Conservation (phyloP, 2,329 filamentous ascomycete species). For the Hypocrella siamensis region DNA sequence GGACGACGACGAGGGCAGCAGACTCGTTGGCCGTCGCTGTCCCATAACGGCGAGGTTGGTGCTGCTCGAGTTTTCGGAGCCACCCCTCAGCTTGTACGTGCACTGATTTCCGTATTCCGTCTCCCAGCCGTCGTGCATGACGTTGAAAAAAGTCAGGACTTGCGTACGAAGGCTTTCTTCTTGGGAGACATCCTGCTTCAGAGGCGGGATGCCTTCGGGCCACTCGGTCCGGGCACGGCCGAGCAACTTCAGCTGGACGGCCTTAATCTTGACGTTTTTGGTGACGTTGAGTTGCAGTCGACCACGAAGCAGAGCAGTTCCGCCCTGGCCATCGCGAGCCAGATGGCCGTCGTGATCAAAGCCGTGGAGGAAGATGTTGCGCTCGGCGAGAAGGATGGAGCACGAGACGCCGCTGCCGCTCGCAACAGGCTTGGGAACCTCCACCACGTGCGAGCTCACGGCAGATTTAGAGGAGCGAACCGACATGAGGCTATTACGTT, state of each 20-base stretch:
- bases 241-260: constrained; percentile 71
- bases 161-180: constrained; percentile 78
- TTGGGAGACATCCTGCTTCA: constrained; percentile 70
- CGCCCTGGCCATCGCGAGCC: constrained; percentile 34
- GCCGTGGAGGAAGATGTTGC: constrained; percentile 64
- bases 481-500: constrained; percentile 35
- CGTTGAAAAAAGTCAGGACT: constrained; percentile 85
- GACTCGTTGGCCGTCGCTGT: constrained; percentile 7
- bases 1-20: constrained; percentile 8
- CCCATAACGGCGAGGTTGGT: constrained; percentile 13
- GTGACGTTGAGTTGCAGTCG: constrained; percentile 67
- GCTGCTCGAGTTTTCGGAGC: constrained; percentile 18
- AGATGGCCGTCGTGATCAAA: constrained; percentile 55
- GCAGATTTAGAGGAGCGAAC: constrained; percentile 33
- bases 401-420: constrained; percentile 61
- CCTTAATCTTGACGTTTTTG: constrained; percentile 87
- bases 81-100: constrained; percentile 31
- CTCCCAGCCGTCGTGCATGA: constrained; percentile 44
- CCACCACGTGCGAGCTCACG: constrained; percentile 34
- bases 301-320: constrained; percentile 77
- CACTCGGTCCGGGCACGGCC: constrained; percentile 83
- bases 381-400: constrained; percentile 61
- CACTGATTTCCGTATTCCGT: constrained; percentile 49
- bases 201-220: constrained; percentile 88
- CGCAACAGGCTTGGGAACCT: constrained; percentile 58